These are phyloP conservation scores for Grosmannia huntii DNA, from an alignment of 2,329 filamentous ascomycete species.

Conservation along the genomic window DNA sequence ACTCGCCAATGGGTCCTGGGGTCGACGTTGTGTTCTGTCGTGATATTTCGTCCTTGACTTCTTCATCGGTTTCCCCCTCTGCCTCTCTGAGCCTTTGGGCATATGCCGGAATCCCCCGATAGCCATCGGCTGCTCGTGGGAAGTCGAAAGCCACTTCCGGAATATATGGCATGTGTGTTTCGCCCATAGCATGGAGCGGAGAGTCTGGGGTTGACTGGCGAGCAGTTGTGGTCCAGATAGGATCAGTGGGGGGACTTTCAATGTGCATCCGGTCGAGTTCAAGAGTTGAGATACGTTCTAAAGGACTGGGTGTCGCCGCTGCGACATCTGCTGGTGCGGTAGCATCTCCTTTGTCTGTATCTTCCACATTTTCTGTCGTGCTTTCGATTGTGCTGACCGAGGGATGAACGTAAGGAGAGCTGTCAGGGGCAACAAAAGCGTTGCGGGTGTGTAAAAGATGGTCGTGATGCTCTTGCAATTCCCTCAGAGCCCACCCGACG, in stretches of 20 bases:
- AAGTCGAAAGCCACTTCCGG: conserved; percentile 15
- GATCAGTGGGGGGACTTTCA: conserved; percentile 22
- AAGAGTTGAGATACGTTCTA: conserved; percentile 23
- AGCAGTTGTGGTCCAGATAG: conserved; percentile 20
- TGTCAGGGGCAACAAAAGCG: neutral
- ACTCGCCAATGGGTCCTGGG: conserved; percentile 18
- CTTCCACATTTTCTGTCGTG: neutral
- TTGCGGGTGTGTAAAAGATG: conserved; percentile 37
- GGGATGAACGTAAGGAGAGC: conserved; percentile 1
- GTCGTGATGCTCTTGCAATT: conserved; percentile 69
- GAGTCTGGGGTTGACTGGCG: conserved; percentile 12
- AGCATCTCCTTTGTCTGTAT: neutral
- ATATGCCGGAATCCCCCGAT: conserved; percentile 9
- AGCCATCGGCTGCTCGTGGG: conserved; percentile 1
- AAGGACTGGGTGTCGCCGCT: neutral
- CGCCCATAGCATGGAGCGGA: conserved; percentile 17
- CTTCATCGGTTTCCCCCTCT: conserved; percentile 11
- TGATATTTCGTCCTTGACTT: conserved; percentile 10
- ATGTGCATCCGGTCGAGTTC: conserved; percentile 23
- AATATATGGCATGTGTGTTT: conserved; percentile 19
- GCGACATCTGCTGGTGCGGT: neutral
- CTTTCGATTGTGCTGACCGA: neutral
- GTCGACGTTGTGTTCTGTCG: conserved; percentile 3
- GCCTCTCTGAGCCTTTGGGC: conserved; percentile 8
- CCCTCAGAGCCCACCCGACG: conserved; percentile 60